Base-by-base conservation (phyloP, 1,284 basidiomycete species). In the Butyriboletus appendiculatus region DNA sequence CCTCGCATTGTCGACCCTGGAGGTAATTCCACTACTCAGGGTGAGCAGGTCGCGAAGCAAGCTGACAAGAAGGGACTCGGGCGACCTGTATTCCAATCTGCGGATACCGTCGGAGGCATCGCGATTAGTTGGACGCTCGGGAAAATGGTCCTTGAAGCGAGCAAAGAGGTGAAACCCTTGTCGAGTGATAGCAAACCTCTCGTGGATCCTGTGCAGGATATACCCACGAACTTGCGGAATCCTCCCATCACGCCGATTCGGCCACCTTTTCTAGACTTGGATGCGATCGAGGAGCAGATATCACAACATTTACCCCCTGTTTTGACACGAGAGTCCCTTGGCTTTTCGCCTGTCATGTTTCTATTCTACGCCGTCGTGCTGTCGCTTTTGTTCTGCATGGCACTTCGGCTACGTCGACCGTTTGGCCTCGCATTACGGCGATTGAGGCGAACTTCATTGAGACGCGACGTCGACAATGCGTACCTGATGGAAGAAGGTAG, bases 71-170 rank as follows among this genome's bases (percentile, higher is more conserved):
- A 96, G 71, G 92, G 93, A 16, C 78, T 96, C 24, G 86, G 86
- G 52, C 76, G 79, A 58, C 87, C 91, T 26, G 75, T 85, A 44
- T 94, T 99, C 74, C 97, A 98, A 74, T 94, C 90, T 47, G 79
- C 97, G 74, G 95, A 98, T 70, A 85, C 87, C 34, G 91, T 99
- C 34, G 88, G 86, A 30, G 92, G 92, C 63, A 93, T 97, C 48
- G 92, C 94, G 34, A 95, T 99, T 66, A 94, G 87, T 62, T 99
- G 96, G 96, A 98, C 96, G 4, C 78, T 99, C 30, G 96, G 97
- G 43, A 98, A 98, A 72, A 98, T 98, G 86, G 94, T 99, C 0
- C 80, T 98, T 35, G 96, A 98, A 73, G 96, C 96, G 11, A 94
- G 90, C 73, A 92, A 90, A 61, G 91, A 90, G 64, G 83, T 92